A percentile compares a stretch with the other conserved stretches of the same genome.
Evolutionary conservation across 148 eudicot genomes (phyloP).

Genomic region (Vaccinium vitisidaea): DNA sequence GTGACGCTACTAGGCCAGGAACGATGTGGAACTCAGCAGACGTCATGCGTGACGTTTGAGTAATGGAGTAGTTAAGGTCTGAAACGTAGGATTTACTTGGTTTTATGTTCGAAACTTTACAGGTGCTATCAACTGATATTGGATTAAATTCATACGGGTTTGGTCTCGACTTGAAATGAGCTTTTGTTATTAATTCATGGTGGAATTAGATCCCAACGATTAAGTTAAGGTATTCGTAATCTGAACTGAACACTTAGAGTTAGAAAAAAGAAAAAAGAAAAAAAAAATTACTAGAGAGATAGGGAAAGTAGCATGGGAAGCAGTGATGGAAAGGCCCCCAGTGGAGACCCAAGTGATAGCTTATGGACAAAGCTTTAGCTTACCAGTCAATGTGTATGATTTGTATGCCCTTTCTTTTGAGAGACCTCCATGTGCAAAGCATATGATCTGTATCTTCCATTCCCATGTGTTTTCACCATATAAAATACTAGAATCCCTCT

Average conservation of each 20-base stretch:
- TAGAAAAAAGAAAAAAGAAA: background rate
- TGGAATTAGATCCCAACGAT: too few relatives aligned
- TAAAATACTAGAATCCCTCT: background rate
- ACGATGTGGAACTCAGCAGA: too few relatives aligned
- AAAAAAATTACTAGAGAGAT: background rate
- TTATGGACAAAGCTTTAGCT: conserved; percentile 4
- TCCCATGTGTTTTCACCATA: background rate
- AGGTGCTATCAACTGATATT: too few relatives aligned
- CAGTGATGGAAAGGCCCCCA: background rate
- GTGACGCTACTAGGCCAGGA: too few relatives aligned
- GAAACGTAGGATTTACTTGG: background rate
- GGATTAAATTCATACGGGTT: too few relatives aligned
- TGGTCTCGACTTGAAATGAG: background rate
- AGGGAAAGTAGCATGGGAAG: conserved; percentile 16
- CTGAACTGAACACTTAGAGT: background rate
- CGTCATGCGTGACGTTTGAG: too few relatives aligned
- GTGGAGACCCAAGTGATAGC: background rate
- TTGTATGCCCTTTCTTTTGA: background rate
- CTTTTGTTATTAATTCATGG: background rate
- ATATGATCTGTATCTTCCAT: conserved; percentile 1
- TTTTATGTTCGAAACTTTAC: too few relatives aligned
- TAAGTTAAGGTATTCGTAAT: background rate
- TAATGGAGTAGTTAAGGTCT: background rate
- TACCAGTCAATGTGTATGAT: background rate
- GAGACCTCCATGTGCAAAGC: conserved; percentile 11